Conservation (phyloP, 176 grass and related monocot genomes). For the Puya raimondii region DNA sequence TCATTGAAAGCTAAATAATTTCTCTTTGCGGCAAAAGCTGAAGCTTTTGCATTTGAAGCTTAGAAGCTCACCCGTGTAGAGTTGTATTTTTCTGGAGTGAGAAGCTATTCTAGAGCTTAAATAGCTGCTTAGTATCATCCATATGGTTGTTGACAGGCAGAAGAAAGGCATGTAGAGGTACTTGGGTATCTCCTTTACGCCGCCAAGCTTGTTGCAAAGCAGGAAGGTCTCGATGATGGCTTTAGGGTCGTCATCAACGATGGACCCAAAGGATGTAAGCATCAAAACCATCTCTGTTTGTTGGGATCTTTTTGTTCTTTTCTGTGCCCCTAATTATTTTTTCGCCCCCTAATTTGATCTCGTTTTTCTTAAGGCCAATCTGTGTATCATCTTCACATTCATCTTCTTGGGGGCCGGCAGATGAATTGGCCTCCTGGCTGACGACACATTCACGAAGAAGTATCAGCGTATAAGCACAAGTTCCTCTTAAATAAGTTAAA, state of each 20-base stretch:
- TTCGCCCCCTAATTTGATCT: background rate
- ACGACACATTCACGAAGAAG: background rate
- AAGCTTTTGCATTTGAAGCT: too few species aligned
- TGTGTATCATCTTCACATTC: conserved; percentile 63
- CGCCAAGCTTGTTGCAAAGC: conserved; percentile 51
- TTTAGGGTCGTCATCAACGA: conserved; percentile 71
- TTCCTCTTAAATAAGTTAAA: background rate
- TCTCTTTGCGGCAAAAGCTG: too few species aligned
- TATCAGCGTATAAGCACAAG: background rate
- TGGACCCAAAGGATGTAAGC: conserved; percentile 50
- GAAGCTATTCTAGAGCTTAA: too few species aligned
- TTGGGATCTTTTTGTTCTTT: background rate
- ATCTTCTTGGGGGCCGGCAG: conserved; percentile 58
- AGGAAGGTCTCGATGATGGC: conserved; percentile 54
- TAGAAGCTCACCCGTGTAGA: too few species aligned
- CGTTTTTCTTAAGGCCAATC: conserved; percentile 52
- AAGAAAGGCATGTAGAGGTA: conserved; percentile 50
- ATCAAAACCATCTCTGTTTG: background rate
- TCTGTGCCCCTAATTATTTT: background rate
- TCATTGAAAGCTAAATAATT: background rate
- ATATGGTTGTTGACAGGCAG: conserved; percentile 39
- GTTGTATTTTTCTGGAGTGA: too few species aligned
- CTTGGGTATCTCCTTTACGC: conserved; percentile 49
- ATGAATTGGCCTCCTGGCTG: conserved; percentile 85
- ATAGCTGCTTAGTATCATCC: background rate